Base-by-base conservation (phyloP, 768 basidiomycete genomes). In the Cystofilobasidium bisporidii region DNA sequence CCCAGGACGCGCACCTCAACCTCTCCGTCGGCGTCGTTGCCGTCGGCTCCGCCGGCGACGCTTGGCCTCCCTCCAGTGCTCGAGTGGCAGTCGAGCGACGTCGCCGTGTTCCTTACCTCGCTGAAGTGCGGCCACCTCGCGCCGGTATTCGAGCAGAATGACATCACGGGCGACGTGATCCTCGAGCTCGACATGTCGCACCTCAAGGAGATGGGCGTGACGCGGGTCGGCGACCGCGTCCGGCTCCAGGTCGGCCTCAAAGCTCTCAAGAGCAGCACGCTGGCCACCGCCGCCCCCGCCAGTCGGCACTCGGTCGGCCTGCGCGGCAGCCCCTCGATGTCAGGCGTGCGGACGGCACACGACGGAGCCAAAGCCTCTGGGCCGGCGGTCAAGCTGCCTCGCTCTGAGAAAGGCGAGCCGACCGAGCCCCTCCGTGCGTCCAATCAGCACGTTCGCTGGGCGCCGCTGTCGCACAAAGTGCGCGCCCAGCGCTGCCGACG, bases 141-240 rank as follows among this genome's bases (percentile, higher is more conserved):
- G 14, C 77, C 80, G 11, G 80, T 82, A 0, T 99, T 99, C 79
- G 83, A 81, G 58, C 81, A 82, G 5, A 88, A 94, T 78, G 94
- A 99, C 74, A 94, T 99, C 72, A 80, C 90, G 61, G 92, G 94
- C 8, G 87, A 90, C 74, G 86, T 99, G 26, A 79, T 99, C 22
- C 81, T 97, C 60, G 96, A 99, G 71, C 79, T 98, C 55, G 94
- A 98, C 74, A 89, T 92, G 76, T 77, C 80, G 10, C 87, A 85
- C 2, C 79, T 99, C 60, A 89, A 86, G 75, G 96, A 99, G 78
- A 89, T 98, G 85, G 88, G 88, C 18, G 83, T 99, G 33, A 73
- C 81, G 38, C 90, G 87, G 77, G 87, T 99, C 48, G 96, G 96
- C 15, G 96, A 99, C 77, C 81, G 93, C 59, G 84, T 97, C 11